These are phyloP conservation scores for Fusarium avenaceum DNA, from an alignment of 2,329 filamentous ascomycete species.

Conservation along the genomic window DNA sequence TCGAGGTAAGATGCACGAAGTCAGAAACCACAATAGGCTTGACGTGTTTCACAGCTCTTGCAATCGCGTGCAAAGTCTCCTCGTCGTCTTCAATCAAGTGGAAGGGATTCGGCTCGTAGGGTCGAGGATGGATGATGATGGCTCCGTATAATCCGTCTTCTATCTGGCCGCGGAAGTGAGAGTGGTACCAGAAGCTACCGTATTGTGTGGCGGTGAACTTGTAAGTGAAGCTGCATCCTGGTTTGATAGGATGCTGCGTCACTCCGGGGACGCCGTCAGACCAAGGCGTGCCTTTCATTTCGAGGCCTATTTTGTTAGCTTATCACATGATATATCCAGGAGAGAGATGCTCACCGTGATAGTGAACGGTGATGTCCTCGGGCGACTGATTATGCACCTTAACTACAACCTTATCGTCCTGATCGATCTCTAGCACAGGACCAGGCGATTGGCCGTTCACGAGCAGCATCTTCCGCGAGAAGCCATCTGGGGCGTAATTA, in stretches of 20 bases:
- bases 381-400: constrained; percentile 62
- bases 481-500: constrained; percentile 60
- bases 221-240: constrained; percentile 64
- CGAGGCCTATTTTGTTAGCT: constrained; percentile 56
- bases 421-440: constrained; percentile 66
- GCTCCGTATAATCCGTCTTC: constrained; percentile 72
- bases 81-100: constrained; percentile 58
- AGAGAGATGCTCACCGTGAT: constrained; percentile 57
- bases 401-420: constrained; percentile 64
- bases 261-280: constrained; percentile 72
- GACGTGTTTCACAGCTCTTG: constrained; percentile 62
- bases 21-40: constrained; percentile 68
- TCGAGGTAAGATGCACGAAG: constrained; percentile 67
- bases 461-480: constrained; percentile 60
- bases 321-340: fast-evolving
- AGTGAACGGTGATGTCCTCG: constrained; percentile 64
- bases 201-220: constrained; percentile 68
- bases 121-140: constrained; percentile 62
- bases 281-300: constrained; percentile 68
- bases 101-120: constrained; percentile 59
- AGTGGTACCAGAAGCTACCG: constrained; percentile 73
- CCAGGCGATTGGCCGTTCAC: constrained; percentile 74
- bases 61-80: constrained; percentile 59
- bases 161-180: constrained; percentile 67
- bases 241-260: constrained; percentile 65